Conservation (phyloP, 164 flowering plant species). For the Buxus sempervirens region DNA sequence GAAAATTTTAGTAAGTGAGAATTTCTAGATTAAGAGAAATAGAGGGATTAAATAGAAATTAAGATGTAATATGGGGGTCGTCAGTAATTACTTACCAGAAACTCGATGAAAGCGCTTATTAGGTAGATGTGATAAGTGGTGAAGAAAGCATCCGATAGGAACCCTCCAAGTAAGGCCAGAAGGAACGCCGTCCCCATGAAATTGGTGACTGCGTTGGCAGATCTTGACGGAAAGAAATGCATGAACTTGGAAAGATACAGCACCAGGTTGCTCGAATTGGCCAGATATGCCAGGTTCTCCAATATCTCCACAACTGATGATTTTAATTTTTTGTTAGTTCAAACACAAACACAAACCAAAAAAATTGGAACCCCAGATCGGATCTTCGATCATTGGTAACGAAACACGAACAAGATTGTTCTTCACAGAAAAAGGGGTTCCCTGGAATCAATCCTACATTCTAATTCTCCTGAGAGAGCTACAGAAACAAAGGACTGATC, state of each 20-base stretch:
- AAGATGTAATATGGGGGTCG: neutral
- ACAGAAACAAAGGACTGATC: too few species aligned
- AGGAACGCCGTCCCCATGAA: slow-evolving; percentile 94
- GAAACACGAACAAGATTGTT: too few species aligned
- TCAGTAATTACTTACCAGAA: slow-evolving; percentile 42
- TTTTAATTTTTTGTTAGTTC: too few species aligned
- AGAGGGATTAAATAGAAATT: neutral
- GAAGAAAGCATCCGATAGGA: slow-evolving; percentile 70
- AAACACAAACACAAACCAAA: too few species aligned
- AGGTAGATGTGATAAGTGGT: slow-evolving; percentile 57
- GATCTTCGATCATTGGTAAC: too few species aligned
- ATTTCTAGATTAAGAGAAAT: neutral
- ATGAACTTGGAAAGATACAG: slow-evolving; percentile 57
- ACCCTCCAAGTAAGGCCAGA: slow-evolving; percentile 82
- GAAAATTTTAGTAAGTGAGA: too few species aligned
- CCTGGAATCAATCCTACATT: too few species aligned
- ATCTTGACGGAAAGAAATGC: slow-evolving; percentile 58
- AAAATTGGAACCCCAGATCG: too few species aligned
- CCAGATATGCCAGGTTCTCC: slow-evolving; percentile 82
- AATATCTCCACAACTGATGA: slow-evolving; percentile 60
- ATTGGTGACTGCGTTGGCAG: slow-evolving; percentile 73
- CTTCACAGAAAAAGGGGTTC: too few species aligned
- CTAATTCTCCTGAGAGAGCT: too few species aligned
- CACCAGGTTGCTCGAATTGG: slow-evolving; percentile 83
- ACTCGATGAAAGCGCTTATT: slow-evolving; percentile 59